Percentiles rank a stretch among this genome's conserved stretches.
Conservation (phyloP, 2,329 filamentous ascomycete species). For the Sporothrix phasma region DNA sequence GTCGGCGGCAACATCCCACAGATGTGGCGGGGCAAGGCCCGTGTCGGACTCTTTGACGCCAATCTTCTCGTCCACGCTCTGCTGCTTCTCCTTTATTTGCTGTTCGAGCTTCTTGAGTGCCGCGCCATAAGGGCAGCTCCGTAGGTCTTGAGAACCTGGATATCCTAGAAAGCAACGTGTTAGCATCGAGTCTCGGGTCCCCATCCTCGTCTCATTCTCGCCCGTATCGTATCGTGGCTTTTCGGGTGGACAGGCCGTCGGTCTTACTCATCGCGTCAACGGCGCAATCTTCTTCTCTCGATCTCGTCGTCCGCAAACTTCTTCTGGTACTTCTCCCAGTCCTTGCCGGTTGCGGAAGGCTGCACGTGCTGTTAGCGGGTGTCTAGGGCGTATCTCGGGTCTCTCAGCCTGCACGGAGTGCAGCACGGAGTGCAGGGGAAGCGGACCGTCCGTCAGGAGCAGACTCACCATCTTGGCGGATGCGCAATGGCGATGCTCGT, state of each 20-base stretch:
- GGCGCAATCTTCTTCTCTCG: constrained; percentile 99
- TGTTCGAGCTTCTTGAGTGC: constrained; percentile 96
- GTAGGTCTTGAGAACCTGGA: constrained; percentile 98
- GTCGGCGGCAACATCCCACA: constrained; percentile 97
- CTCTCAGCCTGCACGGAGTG: no score
- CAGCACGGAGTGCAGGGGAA: not conserved
- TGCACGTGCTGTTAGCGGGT: constrained; percentile 34
- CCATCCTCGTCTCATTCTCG: not conserved
- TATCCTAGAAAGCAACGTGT: constrained; percentile 56
- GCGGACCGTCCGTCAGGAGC: not conserved
- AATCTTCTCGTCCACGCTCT: constrained; percentile 98
- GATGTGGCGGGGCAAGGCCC: constrained; percentile 90
- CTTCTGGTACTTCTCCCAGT: constrained; percentile 99
- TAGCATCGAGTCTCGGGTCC: not conserved
- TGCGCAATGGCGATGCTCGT: constrained; percentile 1
- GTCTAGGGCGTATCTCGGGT: not conserved
- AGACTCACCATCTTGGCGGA: constrained; percentile 32
- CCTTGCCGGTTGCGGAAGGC: constrained; percentile 87
- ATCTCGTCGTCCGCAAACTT: constrained; percentile 92
- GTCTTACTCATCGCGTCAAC: constrained; percentile 78
- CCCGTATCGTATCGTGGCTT: not conserved
- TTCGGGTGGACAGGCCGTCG: not conserved
- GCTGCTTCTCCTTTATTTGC: constrained; percentile 98
- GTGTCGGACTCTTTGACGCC: constrained; percentile 95
- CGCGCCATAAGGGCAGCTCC: constrained; percentile 87